phyloP scores from a whole-genome alignment of 768 basidiomycete species.

The Panus rudis region DNA sequence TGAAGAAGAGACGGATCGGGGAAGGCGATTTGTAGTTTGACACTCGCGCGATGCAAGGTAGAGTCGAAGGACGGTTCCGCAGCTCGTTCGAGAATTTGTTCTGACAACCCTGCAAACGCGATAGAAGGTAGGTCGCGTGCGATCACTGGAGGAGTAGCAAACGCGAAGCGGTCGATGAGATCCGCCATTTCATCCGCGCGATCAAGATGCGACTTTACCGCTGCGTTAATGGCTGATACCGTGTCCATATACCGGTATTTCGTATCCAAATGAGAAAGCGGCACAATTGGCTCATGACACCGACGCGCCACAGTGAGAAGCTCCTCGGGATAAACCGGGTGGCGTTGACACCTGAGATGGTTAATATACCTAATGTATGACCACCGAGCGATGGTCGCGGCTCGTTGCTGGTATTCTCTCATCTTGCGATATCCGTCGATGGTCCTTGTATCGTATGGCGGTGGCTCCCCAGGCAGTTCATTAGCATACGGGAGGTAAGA shows the following conservation, averaged over 20 bases:
- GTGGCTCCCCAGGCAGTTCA: slow-evolving; percentile 54
- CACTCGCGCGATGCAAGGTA: slow-evolving; percentile 61
- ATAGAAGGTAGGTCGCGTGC: slow-evolving; percentile 66
- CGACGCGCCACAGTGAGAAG: slow-evolving; percentile 30
- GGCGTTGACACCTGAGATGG: slow-evolving; percentile 49
- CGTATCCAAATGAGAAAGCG: slow-evolving; percentile 37
- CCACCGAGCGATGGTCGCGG: slow-evolving; percentile 54
- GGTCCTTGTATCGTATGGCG: slow-evolving; percentile 69
- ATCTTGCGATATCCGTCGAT: slow-evolving; percentile 60
- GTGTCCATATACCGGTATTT: slow-evolving; percentile 37
- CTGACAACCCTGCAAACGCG: slow-evolving; percentile 42
- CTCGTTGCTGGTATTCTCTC: slow-evolving; percentile 39
- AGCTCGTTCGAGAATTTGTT: slow-evolving; percentile 10
- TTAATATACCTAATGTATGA: slow-evolving; percentile 70
- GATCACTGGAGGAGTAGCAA: slow-evolving; percentile 73
- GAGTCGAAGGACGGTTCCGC: slow-evolving; percentile 49
- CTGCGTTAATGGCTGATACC: slow-evolving; percentile 32
- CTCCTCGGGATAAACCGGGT: slow-evolving; percentile 30
- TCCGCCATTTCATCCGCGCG: slow-evolving; percentile 49
- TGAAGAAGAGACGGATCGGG: slow-evolving; percentile 85
- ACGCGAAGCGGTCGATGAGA: slow-evolving; percentile 65
- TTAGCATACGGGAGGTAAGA: slow-evolving; percentile 43
- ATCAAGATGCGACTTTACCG: slow-evolving; percentile 57
- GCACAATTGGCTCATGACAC: slow-evolving; percentile 43
- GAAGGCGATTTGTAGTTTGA: slow-evolving; percentile 89